Conservation (phyloP, 768 basidiomycete species). For the Boletus insuetus region DNA sequence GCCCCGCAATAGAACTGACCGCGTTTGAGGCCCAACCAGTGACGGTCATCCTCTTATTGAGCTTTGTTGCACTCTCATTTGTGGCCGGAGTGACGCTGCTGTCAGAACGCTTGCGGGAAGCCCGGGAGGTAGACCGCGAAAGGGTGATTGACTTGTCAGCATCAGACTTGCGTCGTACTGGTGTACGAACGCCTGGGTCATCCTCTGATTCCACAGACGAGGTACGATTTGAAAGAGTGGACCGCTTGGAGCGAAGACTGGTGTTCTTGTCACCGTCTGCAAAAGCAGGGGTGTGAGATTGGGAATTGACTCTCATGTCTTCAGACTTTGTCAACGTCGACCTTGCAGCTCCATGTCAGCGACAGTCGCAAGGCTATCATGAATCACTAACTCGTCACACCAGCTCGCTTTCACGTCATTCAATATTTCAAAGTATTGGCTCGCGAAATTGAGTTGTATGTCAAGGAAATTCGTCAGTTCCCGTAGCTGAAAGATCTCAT, state of each 20-base stretch:
- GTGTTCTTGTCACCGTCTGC: slow-evolving; percentile 29
- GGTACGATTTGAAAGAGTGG: slow-evolving; percentile 21
- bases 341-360: slow-evolving; percentile 20
- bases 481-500: slow-evolving; percentile 67
- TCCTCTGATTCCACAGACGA: slow-evolving; percentile 38
- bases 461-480: slow-evolving; percentile 74
- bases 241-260: slow-evolving; percentile 35
- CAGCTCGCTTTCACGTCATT: slow-evolving; percentile 66
- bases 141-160: slow-evolving; percentile 42
- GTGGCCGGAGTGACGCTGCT: slow-evolving; percentile 45
- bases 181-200: slow-evolving; percentile 20
- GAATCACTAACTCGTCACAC: slow-evolving; percentile 54
- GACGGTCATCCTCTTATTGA: slow-evolving; percentile 38
- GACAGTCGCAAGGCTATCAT: neutral
- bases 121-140: slow-evolving; percentile 56
- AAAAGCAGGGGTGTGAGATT: slow-evolving; percentile 14
- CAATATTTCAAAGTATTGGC: slow-evolving; percentile 71
- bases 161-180: slow-evolving; percentile 42
- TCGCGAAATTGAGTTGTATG: slow-evolving; percentile 68
- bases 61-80: slow-evolving; percentile 35
- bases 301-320: slow-evolving; percentile 15
- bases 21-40: slow-evolving; percentile 63
- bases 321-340: slow-evolving; percentile 30
- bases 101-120: slow-evolving; percentile 64
- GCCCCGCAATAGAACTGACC: slow-evolving; percentile 57